phyloP scores from a whole-genome alignment of 2,329 filamentous ascomycete species.

The Emmonsia crescens region DNA sequence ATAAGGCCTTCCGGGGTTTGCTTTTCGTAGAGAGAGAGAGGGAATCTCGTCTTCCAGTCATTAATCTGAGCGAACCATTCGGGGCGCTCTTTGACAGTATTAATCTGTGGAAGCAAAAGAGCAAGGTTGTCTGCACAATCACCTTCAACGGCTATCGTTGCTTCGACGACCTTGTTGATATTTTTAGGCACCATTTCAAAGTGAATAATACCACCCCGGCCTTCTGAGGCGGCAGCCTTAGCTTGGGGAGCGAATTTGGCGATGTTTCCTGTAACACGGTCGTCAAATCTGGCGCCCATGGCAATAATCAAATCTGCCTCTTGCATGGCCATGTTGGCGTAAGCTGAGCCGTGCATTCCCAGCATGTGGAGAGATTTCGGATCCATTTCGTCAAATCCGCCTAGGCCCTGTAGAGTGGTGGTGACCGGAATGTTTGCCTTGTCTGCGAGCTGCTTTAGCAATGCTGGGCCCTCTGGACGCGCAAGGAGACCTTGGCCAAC shows the following conservation, averaged over 20 bases:
- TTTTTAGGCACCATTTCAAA: conserved; percentile 99
- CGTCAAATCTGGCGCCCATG: conserved; percentile 86
- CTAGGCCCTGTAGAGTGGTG: conserved; percentile 87
- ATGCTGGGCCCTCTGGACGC: conserved; percentile 58
- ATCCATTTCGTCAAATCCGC: conserved; percentile 84
- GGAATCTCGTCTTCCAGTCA: conserved; percentile 85
- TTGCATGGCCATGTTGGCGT: conserved; percentile 97
- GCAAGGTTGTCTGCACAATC: conserved; percentile 74
- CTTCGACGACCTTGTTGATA: conserved; percentile 98
- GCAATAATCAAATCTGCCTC: conserved; percentile 93
- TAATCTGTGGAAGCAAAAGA: conserved; percentile 61
- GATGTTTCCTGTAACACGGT: conserved; percentile 77
- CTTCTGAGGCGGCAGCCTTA: conserved; percentile 71
- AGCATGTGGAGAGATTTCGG: conserved; percentile 96
- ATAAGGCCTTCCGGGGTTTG: conserved; percentile 67
- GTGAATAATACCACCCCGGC: conserved; percentile 87
- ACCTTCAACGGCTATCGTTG: conserved; percentile 88
- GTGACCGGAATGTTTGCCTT: conserved; percentile 90
- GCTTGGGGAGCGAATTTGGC: conserved; percentile 82
- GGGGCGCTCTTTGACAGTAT: conserved; percentile 54
- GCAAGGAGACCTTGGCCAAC: conserved; percentile 83
- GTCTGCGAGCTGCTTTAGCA: conserved; percentile 78
- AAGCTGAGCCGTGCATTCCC: conserved; percentile 94
- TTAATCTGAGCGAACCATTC: conserved; percentile 88
- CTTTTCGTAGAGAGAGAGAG: conserved; percentile 69